These are phyloP conservation scores for Pichia occidentalis DNA, from an alignment of 805 yeast species.

Conservation along the genomic window DNA sequence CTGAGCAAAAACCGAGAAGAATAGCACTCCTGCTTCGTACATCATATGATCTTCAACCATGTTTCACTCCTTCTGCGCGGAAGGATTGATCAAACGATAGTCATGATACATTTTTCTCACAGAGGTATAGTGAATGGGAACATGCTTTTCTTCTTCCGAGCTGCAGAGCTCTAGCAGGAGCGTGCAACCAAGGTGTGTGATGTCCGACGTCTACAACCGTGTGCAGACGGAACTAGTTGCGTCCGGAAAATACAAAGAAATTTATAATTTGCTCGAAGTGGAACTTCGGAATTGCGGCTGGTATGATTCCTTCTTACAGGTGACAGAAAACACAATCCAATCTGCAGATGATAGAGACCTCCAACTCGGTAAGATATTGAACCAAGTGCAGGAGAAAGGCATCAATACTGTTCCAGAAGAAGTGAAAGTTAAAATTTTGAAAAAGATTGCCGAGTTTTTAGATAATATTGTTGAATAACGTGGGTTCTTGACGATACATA, in stretches of 20 bases:
- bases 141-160: background rate
- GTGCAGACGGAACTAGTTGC: constrained; percentile 66
- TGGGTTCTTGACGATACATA: background rate
- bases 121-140: too few relatives aligned
- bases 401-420: constrained; percentile 60
- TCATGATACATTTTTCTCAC: too few relatives aligned
- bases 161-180: constrained; percentile 2
- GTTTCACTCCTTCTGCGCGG: too few relatives aligned
- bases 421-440: constrained; percentile 54
- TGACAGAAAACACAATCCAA: constrained; percentile 43
- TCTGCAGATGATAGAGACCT: constrained; percentile 17
- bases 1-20: too few relatives aligned
- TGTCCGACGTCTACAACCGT: constrained; percentile 39
- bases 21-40: too few relatives aligned
- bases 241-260: constrained; percentile 76
- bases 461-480: constrained; percentile 39
- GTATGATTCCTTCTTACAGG: constrained; percentile 64
- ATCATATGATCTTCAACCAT: too few relatives aligned
- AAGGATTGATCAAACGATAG: too few relatives aligned
- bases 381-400: constrained; percentile 58
- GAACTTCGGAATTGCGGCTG: constrained; percentile 75
- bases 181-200: too few relatives aligned
- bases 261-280: constrained; percentile 55
- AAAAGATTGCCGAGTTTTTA: constrained; percentile 52
- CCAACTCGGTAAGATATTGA: constrained; percentile 47